Evolutionary conservation across 345 rosid genomes (phyloP).

Genomic region (Aethionema arabicum): DNA sequence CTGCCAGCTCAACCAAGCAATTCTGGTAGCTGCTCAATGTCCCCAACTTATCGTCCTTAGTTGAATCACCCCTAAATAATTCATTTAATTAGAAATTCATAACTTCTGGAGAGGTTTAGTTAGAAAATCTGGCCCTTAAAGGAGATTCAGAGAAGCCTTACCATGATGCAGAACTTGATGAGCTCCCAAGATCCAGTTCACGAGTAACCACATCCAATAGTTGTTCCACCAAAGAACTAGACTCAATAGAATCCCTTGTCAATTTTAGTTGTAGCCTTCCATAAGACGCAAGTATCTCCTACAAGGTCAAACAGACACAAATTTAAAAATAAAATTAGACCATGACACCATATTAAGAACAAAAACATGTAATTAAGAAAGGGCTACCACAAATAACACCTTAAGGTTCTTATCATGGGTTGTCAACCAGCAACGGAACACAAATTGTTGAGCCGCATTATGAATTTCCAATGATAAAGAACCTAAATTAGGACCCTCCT

Average conservation of each 20-base stretch:
- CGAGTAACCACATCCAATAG: conserved; percentile 71
- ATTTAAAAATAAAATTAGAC: conserved; percentile 14
- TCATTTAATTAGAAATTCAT: conserved; percentile 26
- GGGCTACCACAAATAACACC: conserved; percentile 42
- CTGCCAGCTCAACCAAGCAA: conserved; percentile 78
- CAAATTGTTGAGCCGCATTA: conserved; percentile 55
- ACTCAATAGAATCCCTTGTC: conserved; percentile 55
- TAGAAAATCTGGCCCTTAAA: conserved; percentile 4
- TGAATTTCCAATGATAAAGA: conserved; percentile 63
- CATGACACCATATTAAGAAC: conserved; percentile 11
- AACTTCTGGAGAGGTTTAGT: conserved; percentile 10
- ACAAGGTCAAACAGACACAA: conserved; percentile 29
- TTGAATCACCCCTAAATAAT: conserved; percentile 61
- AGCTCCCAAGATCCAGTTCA: conserved; percentile 78
- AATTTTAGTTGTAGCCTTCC: conserved; percentile 74
- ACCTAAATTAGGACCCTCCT: conserved; percentile 93
- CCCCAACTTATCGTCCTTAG: conserved; percentile 76
- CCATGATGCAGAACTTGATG: conserved; percentile 54
- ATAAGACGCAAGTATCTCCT: conserved; percentile 77
- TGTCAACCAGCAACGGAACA: conserved; percentile 66
- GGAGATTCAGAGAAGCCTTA: conserved; percentile 36
- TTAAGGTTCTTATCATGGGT: conserved; percentile 76
- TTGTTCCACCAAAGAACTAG: conserved; percentile 65
- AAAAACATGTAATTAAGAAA: conserved; percentile 13
- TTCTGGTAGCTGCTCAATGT: conserved; percentile 56